Evolutionary conservation across 129 eudicot genomes (phyloP).

Genomic region (Mikania micrantha): DNA sequence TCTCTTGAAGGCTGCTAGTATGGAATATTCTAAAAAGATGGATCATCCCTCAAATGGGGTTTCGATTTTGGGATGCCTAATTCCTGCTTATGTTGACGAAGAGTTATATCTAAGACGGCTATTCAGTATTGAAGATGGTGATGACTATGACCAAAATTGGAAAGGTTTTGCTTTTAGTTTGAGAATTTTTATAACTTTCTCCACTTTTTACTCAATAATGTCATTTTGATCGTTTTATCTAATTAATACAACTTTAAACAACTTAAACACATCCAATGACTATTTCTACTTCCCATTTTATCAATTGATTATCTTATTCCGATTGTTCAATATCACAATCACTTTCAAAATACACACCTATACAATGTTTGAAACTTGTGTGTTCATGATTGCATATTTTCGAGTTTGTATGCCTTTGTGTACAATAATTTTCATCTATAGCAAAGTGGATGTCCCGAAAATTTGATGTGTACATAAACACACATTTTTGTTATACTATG

Average conservation of each 20-base stretch:
- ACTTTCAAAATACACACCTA: not conserved
- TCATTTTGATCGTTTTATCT: not conserved
- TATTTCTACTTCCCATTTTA: not conserved
- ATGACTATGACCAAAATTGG: constrained; percentile 42
- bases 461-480: not conserved
- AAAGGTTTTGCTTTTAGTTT: constrained; percentile 31
- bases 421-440: not conserved
- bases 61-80: constrained; percentile 50
- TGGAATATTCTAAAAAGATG: constrained; percentile 53
- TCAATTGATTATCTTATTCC: not conserved
- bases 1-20: constrained; percentile 42
- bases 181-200: not conserved
- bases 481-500: not conserved
- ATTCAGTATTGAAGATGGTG: constrained; percentile 46
- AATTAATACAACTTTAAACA: not conserved
- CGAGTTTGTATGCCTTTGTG: not conserved
- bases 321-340: not conserved
- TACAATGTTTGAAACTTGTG: not conserved
- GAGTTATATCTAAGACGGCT: constrained; percentile 48
- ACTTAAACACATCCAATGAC: not conserved
- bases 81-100: constrained; percentile 56
- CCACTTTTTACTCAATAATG: not conserved
- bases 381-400: not conserved
- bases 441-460: not conserved
- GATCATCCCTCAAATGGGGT: constrained; percentile 78